phyloP scores from a whole-genome alignment of 73 alveolate species.

The Breviolum minutum region DNA sequence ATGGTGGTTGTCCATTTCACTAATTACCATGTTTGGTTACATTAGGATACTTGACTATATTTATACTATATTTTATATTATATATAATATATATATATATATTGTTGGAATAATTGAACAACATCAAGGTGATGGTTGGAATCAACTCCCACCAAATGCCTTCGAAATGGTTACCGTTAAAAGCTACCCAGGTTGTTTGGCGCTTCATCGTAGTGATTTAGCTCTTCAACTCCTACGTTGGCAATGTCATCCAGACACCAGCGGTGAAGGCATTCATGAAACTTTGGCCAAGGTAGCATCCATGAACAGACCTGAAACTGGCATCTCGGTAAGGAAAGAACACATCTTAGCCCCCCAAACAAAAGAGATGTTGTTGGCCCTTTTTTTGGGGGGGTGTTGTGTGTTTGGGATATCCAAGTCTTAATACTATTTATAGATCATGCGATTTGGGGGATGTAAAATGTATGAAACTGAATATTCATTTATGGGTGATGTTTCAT shows the following conservation, averaged over 20 bases:
- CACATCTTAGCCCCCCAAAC: no score
- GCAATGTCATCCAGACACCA: slow-evolving; percentile 40
- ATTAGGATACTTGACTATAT: not conserved
- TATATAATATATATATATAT: not conserved
- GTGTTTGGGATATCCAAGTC: not conserved
- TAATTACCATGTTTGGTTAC: not conserved
- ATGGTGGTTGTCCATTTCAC: no score
- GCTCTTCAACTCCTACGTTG: slow-evolving; percentile 89
- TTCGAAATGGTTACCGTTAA: not conserved
- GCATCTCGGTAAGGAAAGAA: not conserved
- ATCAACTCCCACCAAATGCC: not conserved
- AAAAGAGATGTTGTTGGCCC: not conserved
- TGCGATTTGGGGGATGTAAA: not conserved
- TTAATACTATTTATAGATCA: not conserved
- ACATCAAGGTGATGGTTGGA: not conserved
- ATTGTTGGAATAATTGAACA: no score
- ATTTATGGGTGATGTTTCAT: not conserved
- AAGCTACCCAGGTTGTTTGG: not conserved
- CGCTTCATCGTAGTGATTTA: slow-evolving; percentile 9
- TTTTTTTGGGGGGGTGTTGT: not conserved
- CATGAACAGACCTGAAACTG: not conserved
- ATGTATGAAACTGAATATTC: not conserved
- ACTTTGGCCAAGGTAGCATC: not conserved
- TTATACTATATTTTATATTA: not conserved
- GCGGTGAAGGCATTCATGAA: not conserved